phyloP scores from a whole-genome alignment of 192 early-diverging fungal genomes.

The Umbelopsis sp. region DNA sequence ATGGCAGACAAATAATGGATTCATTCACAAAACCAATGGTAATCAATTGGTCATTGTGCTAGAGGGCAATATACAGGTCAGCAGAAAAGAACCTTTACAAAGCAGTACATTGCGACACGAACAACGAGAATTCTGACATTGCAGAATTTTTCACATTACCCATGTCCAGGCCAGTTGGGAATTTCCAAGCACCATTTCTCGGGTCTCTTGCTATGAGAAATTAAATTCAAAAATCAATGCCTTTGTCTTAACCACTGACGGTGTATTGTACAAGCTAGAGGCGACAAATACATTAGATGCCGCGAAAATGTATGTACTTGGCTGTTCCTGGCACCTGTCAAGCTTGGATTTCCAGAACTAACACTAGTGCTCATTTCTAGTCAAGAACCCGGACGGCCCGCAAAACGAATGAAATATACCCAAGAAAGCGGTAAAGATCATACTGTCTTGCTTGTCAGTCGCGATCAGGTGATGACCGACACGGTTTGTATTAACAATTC shows the following conservation, averaged over 20 bases:
- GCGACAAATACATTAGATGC: background rate
- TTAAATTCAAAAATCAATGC: background rate
- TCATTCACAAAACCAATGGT: background rate
- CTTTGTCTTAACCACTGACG: background rate
- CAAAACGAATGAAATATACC: background rate
- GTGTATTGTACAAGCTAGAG: background rate
- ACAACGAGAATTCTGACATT: too few species aligned
- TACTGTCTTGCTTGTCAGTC: background rate
- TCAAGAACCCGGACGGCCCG: background rate
- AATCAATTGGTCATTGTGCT: background rate
- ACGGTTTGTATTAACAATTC: background rate
- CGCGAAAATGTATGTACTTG: background rate
- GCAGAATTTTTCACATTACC: background rate
- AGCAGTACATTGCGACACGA: too few species aligned
- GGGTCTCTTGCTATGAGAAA: background rate
- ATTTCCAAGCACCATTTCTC: background rate
- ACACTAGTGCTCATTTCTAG: background rate
- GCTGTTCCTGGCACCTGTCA: too few species aligned
- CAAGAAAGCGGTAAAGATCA: background rate
- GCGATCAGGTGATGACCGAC: background rate
- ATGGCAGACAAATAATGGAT: background rate
- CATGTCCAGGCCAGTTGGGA: background rate
- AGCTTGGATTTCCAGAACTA: too few species aligned
- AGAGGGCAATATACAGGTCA: background rate
- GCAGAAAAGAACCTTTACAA: too few species aligned